Evolutionary conservation across 1,284 basidiomycete genomes (phyloP), one percentile per base, ranked within the genome.

Genomic region (Sparassis latifolia): DNA sequence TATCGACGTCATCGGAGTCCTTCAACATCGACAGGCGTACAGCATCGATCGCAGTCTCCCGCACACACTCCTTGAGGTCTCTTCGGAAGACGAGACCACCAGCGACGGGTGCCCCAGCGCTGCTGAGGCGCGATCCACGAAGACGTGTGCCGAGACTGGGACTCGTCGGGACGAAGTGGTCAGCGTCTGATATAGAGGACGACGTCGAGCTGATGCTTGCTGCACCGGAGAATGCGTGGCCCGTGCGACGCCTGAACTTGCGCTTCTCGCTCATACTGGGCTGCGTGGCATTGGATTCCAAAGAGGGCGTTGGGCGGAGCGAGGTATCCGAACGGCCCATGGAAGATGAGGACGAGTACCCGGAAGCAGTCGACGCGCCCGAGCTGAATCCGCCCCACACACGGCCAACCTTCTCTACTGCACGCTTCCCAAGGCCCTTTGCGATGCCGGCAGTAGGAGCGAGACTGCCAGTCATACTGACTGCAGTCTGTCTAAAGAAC

Each of bases 361-460:
- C 67, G 10, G 67, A 67, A 42, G 73, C 68, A 54, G 63, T 60
- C 33, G 57, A 62, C 27, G 74, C 69, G 47, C 71, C 70, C 4
- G 77, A 71, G 52, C 71, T 69, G 47, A 77, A 54, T 2, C 54
- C 57, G 31, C 55, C 58, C 58, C 54, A 57, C 33, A 56, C 57
- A 47, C 56, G 57, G 3, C 55, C 56, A 4, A 89, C 80, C 63
- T 79, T 84, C 67, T 88, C 85, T 3, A 85, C 84, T 2, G 86
- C 86, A 54, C 82, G 78, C 58, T 82, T 84, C 20, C 70, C 72
- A 44, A 74, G 64, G 5, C 70, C 71, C 48, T 70, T 61, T 1
- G 85, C 86, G n/a, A 85, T 71, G 6, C 83, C 84, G 29, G 83
- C 82, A 31, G 83, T 82, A 35, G 84, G 82, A 2, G 79, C 80